Base-by-base conservation (phyloP, 306 rosid species). In the Nissolia schottii region DNA sequence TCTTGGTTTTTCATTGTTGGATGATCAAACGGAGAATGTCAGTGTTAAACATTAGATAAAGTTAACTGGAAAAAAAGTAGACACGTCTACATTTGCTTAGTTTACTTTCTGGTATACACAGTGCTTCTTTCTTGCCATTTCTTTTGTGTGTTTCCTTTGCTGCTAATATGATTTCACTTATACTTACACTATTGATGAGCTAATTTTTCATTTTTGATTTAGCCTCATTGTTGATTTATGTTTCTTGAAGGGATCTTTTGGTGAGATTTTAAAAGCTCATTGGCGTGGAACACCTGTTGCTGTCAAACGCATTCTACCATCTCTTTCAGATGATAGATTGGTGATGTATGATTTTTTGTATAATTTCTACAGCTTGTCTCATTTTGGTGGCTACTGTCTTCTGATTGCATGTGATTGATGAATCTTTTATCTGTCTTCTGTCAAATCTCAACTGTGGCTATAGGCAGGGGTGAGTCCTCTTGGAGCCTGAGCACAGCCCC, bases 231-330 rank as follows among this genome's bases (percentile, higher is more conserved):
- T 12, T 35, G 63, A 35, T 64, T 70, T 29, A 28, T 64, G 45
- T 81, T 64, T 71, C 53, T 53, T 80, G 74, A 83, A 92, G 98
- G 98, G 98, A 20, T 92, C 96, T 14, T 92, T 88, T 70, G 95
- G 98, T 24, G 98, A 92, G 89, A 88, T 93, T 75, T 81, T 93
- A 66, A 93, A 71, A 81, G 98, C 93, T 19, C 63, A 79, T 67
- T 93, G 96, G 96, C 96, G 96, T 73, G 98, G 98, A 77, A 93
- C 98, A 31, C 96, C 96, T 9, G 93, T 93, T 49, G 96, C 98
- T 46, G 84, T 88, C 77, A 93, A 93, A 78, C 96, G 96, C 71
- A 90, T 93, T 73, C 93, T 90, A 76, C 93, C 98, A 57, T 88
- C 96, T 51, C 96, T 93, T 40, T 93, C 96, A 24, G 88, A 85